Evolutionary conservation across 2,329 filamentous ascomycete genomes (phyloP).

Genomic region (Diplocarpon rosae): DNA sequence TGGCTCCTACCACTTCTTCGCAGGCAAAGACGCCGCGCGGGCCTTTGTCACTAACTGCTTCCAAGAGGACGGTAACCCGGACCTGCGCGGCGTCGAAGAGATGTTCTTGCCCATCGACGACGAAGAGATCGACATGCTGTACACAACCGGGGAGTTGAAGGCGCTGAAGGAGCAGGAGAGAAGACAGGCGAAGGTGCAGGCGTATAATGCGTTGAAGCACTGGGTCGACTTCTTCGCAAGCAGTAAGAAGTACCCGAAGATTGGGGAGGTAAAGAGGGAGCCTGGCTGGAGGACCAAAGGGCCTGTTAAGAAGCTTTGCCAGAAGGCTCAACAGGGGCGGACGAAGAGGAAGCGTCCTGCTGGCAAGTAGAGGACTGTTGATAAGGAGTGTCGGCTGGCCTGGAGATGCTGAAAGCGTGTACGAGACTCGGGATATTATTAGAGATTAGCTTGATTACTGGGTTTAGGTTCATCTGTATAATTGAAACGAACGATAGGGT

Average conservation of each 20-base stretch:
- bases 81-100: constrained; percentile 76
- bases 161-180: constrained; percentile 50
- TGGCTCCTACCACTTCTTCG: constrained; percentile 78
- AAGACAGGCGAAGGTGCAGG: constrained; percentile 51
- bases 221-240: constrained; percentile 74
- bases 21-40: constrained; percentile 75
- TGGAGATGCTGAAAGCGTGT: background rate
- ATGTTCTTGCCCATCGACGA: constrained; percentile 66
- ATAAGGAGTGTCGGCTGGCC: background rate
- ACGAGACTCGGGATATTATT: too few species aligned
- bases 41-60: constrained; percentile 94
- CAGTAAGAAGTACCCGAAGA: constrained; percentile 68
- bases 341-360: constrained; percentile 34
- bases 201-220: constrained; percentile 57
- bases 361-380: constrained; percentile 4
- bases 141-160: constrained; percentile 42
- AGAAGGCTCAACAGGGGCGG: constrained; percentile 50
- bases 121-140: constrained; percentile 48
- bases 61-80: constrained; percentile 61
- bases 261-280: constrained; percentile 61
- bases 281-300: constrained; percentile 49
- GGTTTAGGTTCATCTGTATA: too few species aligned
- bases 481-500: too few species aligned
- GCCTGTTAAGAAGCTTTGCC: constrained; percentile 47
- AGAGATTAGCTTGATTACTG: too few species aligned